These are phyloP conservation scores for Cladosporium sp. DNA, from an alignment of 2,329 filamentous ascomycete genomes.

Conservation along the genomic window DNA sequence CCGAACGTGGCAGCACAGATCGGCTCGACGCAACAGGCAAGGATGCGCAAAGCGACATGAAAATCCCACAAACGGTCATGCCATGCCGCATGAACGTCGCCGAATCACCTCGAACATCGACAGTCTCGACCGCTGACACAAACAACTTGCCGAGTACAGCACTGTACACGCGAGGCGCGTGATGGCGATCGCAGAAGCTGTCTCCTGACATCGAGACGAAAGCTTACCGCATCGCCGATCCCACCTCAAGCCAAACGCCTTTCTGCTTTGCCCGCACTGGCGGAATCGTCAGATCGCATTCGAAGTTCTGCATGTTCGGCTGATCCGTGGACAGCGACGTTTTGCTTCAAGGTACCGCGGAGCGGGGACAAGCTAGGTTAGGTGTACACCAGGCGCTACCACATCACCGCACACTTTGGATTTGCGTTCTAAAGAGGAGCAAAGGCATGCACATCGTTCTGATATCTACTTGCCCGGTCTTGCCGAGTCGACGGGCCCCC, in stretches of 20 bases:
- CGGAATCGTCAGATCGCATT: slow-evolving; percentile 6
- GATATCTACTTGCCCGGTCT: too few relatives aligned
- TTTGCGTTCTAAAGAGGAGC: too few relatives aligned
- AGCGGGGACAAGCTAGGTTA: background rate
- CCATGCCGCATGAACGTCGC: background rate
- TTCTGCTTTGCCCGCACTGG: background rate
- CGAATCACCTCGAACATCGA: background rate
- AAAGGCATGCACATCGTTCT: too few relatives aligned
- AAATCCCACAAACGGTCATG: background rate
- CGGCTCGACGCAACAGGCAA: background rate
- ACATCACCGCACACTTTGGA: background rate
- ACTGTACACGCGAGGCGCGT: background rate
- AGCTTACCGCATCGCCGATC: slow-evolving; percentile 8
- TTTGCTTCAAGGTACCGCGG: background rate
- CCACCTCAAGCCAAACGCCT: background rate
- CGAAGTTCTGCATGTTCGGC: slow-evolving; percentile 9
- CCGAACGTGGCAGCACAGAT: slow-evolving; percentile 5
- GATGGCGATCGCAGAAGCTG: background rate
- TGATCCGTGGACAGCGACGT: background rate
- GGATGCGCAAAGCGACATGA: background rate
- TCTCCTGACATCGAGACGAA: background rate
- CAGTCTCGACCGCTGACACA: background rate
- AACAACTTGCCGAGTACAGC: background rate
- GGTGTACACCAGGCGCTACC: background rate
- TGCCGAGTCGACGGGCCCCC: too few relatives aligned